Base-by-base conservation (phyloP, 73 alveolate genomes). In the Paramecium primaurelia region DNA sequence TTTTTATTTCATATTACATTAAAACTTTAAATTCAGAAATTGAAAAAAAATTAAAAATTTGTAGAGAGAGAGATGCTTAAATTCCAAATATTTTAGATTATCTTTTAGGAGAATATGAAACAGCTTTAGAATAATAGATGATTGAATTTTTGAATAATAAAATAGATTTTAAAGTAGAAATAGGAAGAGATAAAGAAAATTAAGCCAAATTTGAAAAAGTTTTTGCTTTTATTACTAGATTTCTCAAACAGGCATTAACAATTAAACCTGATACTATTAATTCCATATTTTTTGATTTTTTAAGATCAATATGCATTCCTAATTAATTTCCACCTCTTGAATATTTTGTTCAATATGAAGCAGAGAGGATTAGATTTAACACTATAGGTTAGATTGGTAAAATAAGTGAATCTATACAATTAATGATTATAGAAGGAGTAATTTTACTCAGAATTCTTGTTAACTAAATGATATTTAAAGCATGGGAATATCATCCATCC, bases 321-420 rank as follows among this genome's bases (percentile, higher is more conserved):
- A 34, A 34, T 28, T 64, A 64, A 64, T 64, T 64, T 34, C 84
- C 84, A 7, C 84, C 84, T 14, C 84, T 64, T 64, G 84, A 64
- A 0, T 64, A 6, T 32, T 64, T 32, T 64, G 11, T 64, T 28
- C 4, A 64, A 64, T 64, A 64, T 64, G 84, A 64, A 26, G 84
- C 49, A 6, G 84, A 64, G 3, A 26, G 47, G 12, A 64, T 64
- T 6, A 28, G 84, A 16, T 64, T 64, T 28, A 64, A 64, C 26
- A 64, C 84, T 2, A 32, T 64, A 25, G 84, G 84, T 14, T 64
- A 64, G 47, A 64, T 64, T 3, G 84, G 84, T 2, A 64, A 64
- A 25, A 64, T 64, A 28, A 26, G 84, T 26, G 84, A 64, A 64
- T 64, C 84, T 2, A 32, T 64, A 14, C 47, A 64, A 34, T 28